These are phyloP conservation scores for Yarrowia porcina DNA, from an alignment of 805 yeast genomes.

Conservation along the genomic window DNA sequence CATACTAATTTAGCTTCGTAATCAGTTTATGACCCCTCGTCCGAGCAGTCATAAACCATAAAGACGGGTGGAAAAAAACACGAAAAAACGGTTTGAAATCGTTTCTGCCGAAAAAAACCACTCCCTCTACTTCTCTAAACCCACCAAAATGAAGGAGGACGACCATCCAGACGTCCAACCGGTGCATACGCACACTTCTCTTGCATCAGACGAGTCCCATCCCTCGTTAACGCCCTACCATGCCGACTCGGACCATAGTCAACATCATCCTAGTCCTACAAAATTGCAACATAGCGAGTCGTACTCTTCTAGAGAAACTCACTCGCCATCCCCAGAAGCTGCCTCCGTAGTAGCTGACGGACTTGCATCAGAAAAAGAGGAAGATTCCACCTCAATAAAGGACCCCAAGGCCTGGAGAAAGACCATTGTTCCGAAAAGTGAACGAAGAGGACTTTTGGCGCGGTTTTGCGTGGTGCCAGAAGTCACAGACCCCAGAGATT, in stretches of 20 bases:
- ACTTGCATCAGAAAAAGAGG: neutral
- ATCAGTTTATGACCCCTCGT: constrained; percentile 13
- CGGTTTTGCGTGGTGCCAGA: constrained; percentile 57
- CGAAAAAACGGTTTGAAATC: neutral
- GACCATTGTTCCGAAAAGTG: constrained; percentile 37
- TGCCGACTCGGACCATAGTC: constrained; percentile 2
- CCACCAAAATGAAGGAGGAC: neutral
- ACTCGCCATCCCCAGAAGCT: neutral
- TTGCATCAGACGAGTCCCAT: neutral
- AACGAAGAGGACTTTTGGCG: constrained; percentile 61
- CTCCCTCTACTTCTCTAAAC: neutral
- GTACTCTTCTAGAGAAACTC: neutral
- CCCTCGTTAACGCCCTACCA: neutral
- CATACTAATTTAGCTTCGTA: neutral
- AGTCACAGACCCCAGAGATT: constrained; percentile 65
- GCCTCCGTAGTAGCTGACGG: neutral
- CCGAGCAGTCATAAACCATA: constrained; percentile 12
- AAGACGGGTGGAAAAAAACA: neutral
- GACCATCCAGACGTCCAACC: neutral
- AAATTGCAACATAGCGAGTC: neutral
- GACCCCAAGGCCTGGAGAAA: constrained; percentile 19
- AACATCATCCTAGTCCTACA: constrained; percentile 9
- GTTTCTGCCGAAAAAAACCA: neutral
- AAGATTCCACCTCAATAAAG: neutral
- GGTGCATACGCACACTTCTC: neutral